phyloP scores from a whole-genome alignment of 768 basidiomycete genomes.

The Lactifluus piperatus region DNA sequence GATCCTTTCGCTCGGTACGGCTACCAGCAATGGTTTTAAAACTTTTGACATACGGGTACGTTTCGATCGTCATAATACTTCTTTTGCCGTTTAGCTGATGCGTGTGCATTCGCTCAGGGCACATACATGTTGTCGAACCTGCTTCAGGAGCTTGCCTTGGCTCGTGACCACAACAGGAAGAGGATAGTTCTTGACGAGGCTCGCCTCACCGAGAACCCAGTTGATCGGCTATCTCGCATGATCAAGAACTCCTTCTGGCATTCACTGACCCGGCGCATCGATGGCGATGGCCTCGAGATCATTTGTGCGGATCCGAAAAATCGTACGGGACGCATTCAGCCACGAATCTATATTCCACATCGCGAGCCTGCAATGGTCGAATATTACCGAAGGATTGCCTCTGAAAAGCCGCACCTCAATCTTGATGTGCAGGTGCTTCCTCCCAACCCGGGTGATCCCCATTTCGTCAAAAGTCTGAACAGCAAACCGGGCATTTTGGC shows the following conservation, averaged over 20 bases:
- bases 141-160: constrained; percentile 95
- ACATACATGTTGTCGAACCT: constrained; percentile 99
- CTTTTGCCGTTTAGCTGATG: constrained; percentile 12
- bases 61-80: constrained; percentile 1
- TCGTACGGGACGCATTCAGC: constrained; percentile 79
- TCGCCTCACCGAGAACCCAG: constrained; percentile 95
- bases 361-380: constrained; percentile 91
- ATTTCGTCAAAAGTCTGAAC: constrained; percentile 88
- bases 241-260: constrained; percentile 99
- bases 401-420: constrained; percentile 88
- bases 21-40: constrained; percentile 96
- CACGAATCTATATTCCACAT: constrained; percentile 91
- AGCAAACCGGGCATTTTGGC: constrained; percentile 91
- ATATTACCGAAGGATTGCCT: constrained; percentile 88
- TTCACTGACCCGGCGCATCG: constrained; percentile 90
- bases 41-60: constrained; percentile 88
- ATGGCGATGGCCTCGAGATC: constrained; percentile 93
- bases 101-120: constrained; percentile 45
- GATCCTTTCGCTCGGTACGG: constrained; percentile 91
- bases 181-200: constrained; percentile 98
- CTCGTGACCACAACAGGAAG: constrained; percentile 89
- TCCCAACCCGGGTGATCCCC: constrained; percentile 74
- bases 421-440: constrained; percentile 91
- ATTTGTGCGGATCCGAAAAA: constrained; percentile 99
- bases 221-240: constrained; percentile 94